Base-by-base conservation (phyloP, 371 early-diverging fungal species). In the Rhizopus sp. region DNA sequence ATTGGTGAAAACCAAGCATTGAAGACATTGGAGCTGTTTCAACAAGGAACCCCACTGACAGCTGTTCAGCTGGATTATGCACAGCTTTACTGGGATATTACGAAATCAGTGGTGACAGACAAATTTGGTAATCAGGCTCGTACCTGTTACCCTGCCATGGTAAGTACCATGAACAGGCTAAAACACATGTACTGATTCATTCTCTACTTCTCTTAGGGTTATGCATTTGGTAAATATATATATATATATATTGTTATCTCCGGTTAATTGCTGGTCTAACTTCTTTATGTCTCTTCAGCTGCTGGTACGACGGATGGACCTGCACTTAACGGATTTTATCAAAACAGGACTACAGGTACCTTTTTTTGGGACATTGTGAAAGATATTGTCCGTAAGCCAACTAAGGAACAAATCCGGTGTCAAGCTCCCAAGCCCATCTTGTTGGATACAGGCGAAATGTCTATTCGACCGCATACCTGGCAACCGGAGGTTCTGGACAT, bases 291-390 rank as follows among this genome's bases (percentile, higher is more conserved):
- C 4, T 15, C 10, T 10, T 62, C 78, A 70, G 78, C 81, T 53
- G 85, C 85, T 39, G 88, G 87, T 47, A 88, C 88, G 13, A 87
- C 85, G 0, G 88, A 88, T 70, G 81, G 73, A 3, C 73, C 72
- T 31, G 75, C 69, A 1, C n/a, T 64, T 6, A 47, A 54, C 42
- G 68, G 70, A 6, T 72, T 80, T 50, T 69, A 66, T 45, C 80
- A 80, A 60, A 76, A 73, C 37, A 70, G 67, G 7, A 76, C 76
- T 3, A 45, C 62, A 37, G 67, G 68, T 0, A 68, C 63, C 44
- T 64, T 75, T 31, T 66, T 79, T 45, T 82, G 83, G 83, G 66
- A 72, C 52, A 45, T 76, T 7, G 50, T 85, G 9, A 50, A 76
- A 2, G 50, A 72, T 15, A 45, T 82, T 6, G 46, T 83, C 1